Evolutionary conservation across 345 rosid genomes (phyloP), one percentile per base, ranked within the genome.

Genomic region (Theobroma cacao): DNA sequence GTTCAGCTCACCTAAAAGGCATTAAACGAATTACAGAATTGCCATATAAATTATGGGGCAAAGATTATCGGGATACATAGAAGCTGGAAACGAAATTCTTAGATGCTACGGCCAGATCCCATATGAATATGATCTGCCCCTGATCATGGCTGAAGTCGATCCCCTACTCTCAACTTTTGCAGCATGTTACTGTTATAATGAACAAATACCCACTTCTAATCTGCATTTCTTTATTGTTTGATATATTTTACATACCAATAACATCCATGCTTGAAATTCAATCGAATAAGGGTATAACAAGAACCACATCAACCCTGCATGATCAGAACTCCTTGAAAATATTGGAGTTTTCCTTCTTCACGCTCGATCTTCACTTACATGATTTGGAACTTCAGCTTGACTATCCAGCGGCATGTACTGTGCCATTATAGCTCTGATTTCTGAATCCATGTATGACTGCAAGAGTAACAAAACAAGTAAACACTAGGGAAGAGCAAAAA

Each of bases 381-480:
- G 95, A 78, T 89, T 91, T 1, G 85, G 93, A 66, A 86, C 86
- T 82, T 90, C 98, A 0, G 89, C 74, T 80, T 95, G 99, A 83
- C 94, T 93, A 55, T 95, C 98, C 47, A 93, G 85, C 38, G 98
- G 98, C 98, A 95, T 95, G 84, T 95, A 95, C 83, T 95, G 98
- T 22, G 99, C 97, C 99, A 95, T 93, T 77, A 95, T 95, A 20
- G 98, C 98, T 80, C 98, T 88, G 81, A 95, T 95, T 86, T 95
- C 99, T 1, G 98, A 93, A 84, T 95, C 98, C 99, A 95, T 95
- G 92, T 95, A 93, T 28, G 86, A 88, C 99, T 95, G 94, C 82
- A 78, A 70, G 59, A 70, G 72, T 38, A 38, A 76, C 26, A 79
- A 53, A 24, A 50, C 22, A 14, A 58, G 36, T 45, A 47, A 36